These are phyloP conservation scores for Solanum bulbocastanum DNA, from an alignment of 257 asterid species.

Conservation along the genomic window DNA sequence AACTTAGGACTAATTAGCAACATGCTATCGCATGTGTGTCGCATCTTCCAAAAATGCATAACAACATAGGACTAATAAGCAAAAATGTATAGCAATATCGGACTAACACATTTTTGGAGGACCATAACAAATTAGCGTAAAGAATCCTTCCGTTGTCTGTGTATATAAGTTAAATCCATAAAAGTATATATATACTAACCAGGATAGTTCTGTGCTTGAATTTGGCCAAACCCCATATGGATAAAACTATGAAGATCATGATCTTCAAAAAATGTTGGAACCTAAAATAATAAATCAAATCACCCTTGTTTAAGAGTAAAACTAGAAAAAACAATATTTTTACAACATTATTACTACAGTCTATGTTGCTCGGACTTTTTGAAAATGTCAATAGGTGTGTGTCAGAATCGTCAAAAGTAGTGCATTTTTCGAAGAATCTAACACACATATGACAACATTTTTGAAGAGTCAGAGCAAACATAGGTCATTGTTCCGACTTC, in stretches of 20 bases:
- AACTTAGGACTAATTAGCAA: neutral
- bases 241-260: constrained; percentile 65
- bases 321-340: neutral
- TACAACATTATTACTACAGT: neutral
- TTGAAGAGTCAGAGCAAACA: neutral
- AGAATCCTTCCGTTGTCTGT: neutral
- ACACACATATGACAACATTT: neutral
- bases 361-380: neutral
- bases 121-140: neutral
- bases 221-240: constrained; percentile 75
- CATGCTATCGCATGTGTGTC: neutral
- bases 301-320: neutral
- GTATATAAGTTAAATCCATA: neutral
- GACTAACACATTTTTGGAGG: neutral
- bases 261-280: constrained; percentile 59
- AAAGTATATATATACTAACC: constrained; percentile 34
- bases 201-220: constrained; percentile 37
- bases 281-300: constrained; percentile 20
- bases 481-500: neutral
- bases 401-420: neutral
- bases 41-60: neutral
- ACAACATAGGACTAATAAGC: neutral
- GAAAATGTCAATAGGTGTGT: neutral
- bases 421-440: neutral
- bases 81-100: neutral